Base-by-base conservation (phyloP, 1,284 basidiomycete species). In the Tylopilus orsonianus region DNA sequence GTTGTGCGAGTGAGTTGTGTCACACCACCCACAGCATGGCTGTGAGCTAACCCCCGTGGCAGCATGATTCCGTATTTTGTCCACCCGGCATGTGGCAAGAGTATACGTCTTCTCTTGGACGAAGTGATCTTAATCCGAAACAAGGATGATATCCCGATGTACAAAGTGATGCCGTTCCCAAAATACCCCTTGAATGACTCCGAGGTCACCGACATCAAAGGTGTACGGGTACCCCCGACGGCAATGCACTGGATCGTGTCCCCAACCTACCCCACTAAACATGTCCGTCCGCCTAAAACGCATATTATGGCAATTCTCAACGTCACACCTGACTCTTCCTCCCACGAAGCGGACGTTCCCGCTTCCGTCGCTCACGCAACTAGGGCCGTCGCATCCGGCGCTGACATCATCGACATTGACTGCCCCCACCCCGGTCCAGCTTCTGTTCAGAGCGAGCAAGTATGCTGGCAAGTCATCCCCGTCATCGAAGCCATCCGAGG, bases 311-410 rank as follows among this genome's bases (percentile, higher is more conserved):
- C 89, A 0, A 97, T 93, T 5, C 79, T 99, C 56, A 99, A 99
- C 64, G 80, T 83, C 4, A 99, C 97, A 0, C 97, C 97, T 1
- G 96, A 99, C 70, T 97, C 94, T 0, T 99, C 99, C 72, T 98
- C 95, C 0, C 94, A 98, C 56, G 93, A 93, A 5, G 79, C 85
- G 1, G 66, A 71, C 0, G 52, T 82, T 7, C 57, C 73, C 0
- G 65, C 72, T 12, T 83, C 82, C 0, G 57, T 87, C 12, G 54
- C 59, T 2, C 87, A 85, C 53, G 72, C 72, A 0, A 60, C 54
- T 1, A 46, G 68, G 3, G 73, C 84, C 5, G 69, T 84, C 3
- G 54, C 66, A 0, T 69, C 70, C 1, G 86, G 87, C 0, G 86
- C 88, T 0, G 79, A 85, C 52, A 89, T 99, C 44, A 72, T 99